A percentile compares a stretch with the other conserved stretches of the same genome.
Conservation (phyloP, 2,329 filamentous ascomycete species). For the Zymoseptoria pseudotritici region DNA sequence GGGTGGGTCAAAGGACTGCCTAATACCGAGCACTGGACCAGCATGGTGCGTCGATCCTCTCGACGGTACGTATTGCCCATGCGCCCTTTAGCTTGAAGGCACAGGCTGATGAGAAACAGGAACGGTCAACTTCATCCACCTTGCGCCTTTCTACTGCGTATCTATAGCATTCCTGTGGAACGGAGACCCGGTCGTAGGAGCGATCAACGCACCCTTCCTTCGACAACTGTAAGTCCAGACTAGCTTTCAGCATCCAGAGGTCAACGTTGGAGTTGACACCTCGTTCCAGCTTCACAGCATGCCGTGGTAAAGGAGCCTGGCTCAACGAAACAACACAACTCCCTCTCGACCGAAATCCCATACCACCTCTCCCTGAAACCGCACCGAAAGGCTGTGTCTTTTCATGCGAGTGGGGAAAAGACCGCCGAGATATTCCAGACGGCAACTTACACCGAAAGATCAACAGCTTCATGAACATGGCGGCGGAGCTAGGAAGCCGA, state of each 20-base stretch:
- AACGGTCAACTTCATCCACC: constrained; percentile 73
- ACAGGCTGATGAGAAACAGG: constrained; percentile 27
- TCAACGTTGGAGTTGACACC: constrained; percentile 1
- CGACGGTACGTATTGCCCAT: constrained; percentile 45
- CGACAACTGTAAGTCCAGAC: constrained; percentile 11
- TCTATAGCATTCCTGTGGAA: constrained; percentile 62
- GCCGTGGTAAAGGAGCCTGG: constrained; percentile 59
- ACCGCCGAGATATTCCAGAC: constrained; percentile 56
- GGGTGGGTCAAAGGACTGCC: constrained; percentile 58
- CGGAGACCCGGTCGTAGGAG: constrained; percentile 56
- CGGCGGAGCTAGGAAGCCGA: constrained; percentile 55
- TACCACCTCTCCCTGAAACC: constrained; percentile 54
- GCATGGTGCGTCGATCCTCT: constrained; percentile 72
- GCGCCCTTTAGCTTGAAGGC: background rate
- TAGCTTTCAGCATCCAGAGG: background rate
- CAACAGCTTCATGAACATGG: constrained; percentile 69
- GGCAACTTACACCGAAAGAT: constrained; percentile 66
- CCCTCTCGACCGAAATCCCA: constrained; percentile 55
- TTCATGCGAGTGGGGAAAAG: constrained; percentile 73
- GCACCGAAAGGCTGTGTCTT: constrained; percentile 66
- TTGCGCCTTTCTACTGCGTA: constrained; percentile 75
- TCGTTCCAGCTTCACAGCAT: constrained; percentile 59
- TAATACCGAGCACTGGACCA: constrained; percentile 51
- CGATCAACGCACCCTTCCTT: constrained; percentile 65
- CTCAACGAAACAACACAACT: constrained; percentile 57